Percentiles rank a stretch among this genome's conserved stretches.
Evolutionary conservation across 495 filamentous ascomycete species (phyloP).

Genomic region (Amniculicola lignicola): DNA sequence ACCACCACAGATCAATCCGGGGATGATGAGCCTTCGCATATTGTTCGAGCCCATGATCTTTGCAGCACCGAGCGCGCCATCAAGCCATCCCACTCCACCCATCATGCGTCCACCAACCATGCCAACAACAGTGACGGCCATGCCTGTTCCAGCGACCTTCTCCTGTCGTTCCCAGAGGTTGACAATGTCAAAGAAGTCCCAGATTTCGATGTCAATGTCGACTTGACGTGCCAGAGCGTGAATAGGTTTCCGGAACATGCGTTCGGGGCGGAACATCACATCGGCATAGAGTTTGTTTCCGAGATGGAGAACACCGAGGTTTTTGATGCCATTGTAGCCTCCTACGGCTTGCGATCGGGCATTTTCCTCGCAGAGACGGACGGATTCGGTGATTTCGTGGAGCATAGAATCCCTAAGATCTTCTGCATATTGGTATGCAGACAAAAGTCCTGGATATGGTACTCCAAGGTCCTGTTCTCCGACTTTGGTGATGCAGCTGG

Average conservation of each 20-base stretch:
- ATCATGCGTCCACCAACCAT: slow-evolving; percentile 76
- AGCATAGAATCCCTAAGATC: slow-evolving; percentile 88
- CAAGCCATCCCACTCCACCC: slow-evolving; percentile 82
- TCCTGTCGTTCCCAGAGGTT: slow-evolving; percentile 85
- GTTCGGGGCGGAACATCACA: slow-evolving; percentile 79
- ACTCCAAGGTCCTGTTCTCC: slow-evolving; percentile 76
- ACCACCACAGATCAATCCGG: slow-evolving; percentile 74
- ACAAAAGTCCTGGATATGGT: slow-evolving; percentile 78
- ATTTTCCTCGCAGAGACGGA: slow-evolving; percentile 76
- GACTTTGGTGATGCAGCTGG: slow-evolving; percentile 66
- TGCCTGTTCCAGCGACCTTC: slow-evolving; percentile 85
- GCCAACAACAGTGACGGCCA: slow-evolving; percentile 90
- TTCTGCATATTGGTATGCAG: slow-evolving; percentile 88
- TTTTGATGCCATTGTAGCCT: slow-evolving; percentile 84
- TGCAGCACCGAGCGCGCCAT: slow-evolving; percentile 74
- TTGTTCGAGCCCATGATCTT: slow-evolving; percentile 83
- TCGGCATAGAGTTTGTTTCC: slow-evolving; percentile 73
- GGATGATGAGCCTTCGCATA: slow-evolving; percentile 74
- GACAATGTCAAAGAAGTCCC: slow-evolving; percentile 88
- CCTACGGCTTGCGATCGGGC: slow-evolving; percentile 73
- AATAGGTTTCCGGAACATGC: slow-evolving; percentile 84
- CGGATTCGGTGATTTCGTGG: slow-evolving; percentile 73
- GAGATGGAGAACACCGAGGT: slow-evolving; percentile 81
- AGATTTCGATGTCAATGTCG: slow-evolving; percentile 79
- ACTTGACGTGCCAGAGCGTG: slow-evolving; percentile 80